Conservation (phyloP, 768 basidiomycete genomes). For the Dioszegia aurantiaca region DNA sequence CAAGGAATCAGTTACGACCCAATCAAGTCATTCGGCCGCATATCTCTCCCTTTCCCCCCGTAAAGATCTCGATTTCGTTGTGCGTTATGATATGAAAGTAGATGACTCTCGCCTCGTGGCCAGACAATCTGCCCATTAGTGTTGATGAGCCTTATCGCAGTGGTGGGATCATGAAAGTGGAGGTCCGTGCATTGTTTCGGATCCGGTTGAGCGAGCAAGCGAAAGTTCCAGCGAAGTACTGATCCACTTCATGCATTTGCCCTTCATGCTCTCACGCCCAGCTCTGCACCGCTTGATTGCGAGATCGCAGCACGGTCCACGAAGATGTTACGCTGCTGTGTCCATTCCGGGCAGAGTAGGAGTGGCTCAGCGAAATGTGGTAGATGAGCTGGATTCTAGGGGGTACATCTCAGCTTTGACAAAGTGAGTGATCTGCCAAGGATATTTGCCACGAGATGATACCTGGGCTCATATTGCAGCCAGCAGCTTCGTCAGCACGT, state of each 20-base stretch:
- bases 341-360: neutral
- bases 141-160: no score
- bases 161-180: no score
- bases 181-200: no score
- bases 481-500: constrained; percentile 38
- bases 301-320: neutral
- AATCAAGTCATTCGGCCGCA: no score
- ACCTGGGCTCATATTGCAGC: constrained; percentile 20
- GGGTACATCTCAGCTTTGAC: constrained; percentile 51
- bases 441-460: neutral
- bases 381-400: constrained; percentile 42
- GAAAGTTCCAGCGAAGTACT: neutral
- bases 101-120: no score
- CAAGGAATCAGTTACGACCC: neutral
- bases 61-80: no score
- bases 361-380: constrained; percentile 19
- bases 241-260: neutral
- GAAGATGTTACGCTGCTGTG: neutral
- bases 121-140: no score
- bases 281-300: constrained; percentile 5
- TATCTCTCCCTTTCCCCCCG: no score
- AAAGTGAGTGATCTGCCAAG: constrained; percentile 29
- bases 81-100: no score
- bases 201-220: neutral
- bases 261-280: constrained; percentile 2